A percentile compares a stretch with the other conserved stretches of the same genome.
Evolutionary conservation across 176 grass and related monocot genomes (phyloP).

Genomic region (Chrysopogon serrulatus): DNA sequence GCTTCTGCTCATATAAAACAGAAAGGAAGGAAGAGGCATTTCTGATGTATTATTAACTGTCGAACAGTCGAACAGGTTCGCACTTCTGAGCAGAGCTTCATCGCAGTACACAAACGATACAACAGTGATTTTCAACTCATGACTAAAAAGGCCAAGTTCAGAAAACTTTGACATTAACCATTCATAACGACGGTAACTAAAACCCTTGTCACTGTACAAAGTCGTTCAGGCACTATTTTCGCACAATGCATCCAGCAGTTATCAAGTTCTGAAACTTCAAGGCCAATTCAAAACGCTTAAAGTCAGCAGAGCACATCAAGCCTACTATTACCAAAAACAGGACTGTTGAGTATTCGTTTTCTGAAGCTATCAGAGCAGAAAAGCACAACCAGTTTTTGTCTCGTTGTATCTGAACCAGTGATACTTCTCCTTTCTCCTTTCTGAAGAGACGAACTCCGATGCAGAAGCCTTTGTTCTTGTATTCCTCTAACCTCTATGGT

Average conservation of each 20-base stretch:
- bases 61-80: not conserved
- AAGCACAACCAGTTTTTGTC: not conserved
- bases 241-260: not conserved
- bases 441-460: not conserved
- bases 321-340: not conserved
- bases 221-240: not conserved
- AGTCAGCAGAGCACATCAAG: not conserved
- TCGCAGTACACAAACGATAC: not conserved
- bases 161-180: not conserved
- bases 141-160: not conserved
- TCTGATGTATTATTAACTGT: not conserved
- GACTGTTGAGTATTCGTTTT: not conserved
- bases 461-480: not conserved
- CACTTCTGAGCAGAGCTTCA: not conserved
- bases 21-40: too few relatives aligned
- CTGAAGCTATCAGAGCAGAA: not conserved
- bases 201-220: not conserved
- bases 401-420: not conserved
- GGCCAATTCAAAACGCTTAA: not conserved
- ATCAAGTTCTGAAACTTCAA: not conserved
- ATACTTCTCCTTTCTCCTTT: not conserved
- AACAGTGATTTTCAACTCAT: not conserved
- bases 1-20: too few relatives aligned
- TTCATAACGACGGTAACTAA: not conserved
- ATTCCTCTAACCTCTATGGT: not conserved